These are phyloP conservation scores for Phytophthora meadii DNA, from an alignment of 352 stramenopile species.

Conservation along the genomic window DNA sequence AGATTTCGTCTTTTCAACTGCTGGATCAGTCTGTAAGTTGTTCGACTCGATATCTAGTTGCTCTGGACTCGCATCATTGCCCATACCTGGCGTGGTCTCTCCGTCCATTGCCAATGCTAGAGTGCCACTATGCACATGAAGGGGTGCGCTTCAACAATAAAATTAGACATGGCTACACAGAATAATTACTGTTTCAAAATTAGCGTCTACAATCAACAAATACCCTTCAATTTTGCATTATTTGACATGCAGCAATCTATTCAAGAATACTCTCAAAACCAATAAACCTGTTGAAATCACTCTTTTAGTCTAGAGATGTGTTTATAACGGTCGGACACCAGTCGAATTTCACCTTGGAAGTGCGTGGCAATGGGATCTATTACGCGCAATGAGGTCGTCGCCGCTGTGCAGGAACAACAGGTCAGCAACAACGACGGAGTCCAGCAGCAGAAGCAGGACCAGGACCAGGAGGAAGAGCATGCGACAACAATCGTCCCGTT, in stretches of 20 bases:
- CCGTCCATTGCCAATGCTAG: constrained; percentile 12
- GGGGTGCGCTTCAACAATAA: constrained; percentile 15
- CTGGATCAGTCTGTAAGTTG: constrained; percentile 12
- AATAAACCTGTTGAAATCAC: no score
- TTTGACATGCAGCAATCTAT: no score
- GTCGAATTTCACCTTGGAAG: neutral
- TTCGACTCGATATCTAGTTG: constrained; percentile 9
- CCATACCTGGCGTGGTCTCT: neutral
- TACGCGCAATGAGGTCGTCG: constrained; percentile 10
- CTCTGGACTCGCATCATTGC: neutral
- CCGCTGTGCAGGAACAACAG: constrained; percentile 13
- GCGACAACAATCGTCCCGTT: constrained; percentile 52
- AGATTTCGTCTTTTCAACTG: constrained; percentile 2
- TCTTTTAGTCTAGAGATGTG: neutral
- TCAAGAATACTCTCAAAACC: no score
- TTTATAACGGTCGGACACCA: constrained; percentile 14
- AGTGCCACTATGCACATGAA: constrained; percentile 4
- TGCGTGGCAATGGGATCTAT: constrained; percentile 15
- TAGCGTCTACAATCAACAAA: no score
- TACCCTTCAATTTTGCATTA: no score
- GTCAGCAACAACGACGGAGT: constrained; percentile 8
- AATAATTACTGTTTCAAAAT: neutral
- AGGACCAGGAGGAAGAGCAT: constrained; percentile 15
- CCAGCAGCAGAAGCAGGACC: constrained; percentile 13
- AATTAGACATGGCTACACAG: constrained; percentile 24